A percentile compares a stretch with the other conserved stretches of the same genome.
Conservation (phyloP, 148 eudicot species). For the Euryodendron excelsum region DNA sequence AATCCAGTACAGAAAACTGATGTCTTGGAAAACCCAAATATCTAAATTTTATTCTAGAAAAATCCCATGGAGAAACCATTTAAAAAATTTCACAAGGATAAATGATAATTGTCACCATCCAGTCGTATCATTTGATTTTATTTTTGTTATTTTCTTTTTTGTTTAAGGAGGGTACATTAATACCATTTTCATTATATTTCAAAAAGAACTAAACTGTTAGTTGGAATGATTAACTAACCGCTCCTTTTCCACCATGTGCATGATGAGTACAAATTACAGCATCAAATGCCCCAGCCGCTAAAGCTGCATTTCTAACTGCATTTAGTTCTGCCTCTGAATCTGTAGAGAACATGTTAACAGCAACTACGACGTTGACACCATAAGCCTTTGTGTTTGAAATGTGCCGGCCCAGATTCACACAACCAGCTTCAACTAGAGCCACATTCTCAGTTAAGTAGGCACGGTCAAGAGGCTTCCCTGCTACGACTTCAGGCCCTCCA, state of each 20-base stretch:
- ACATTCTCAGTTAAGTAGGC: constrained; percentile 91
- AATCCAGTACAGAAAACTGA: not conserved
- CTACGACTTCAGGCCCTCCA: constrained; percentile 93
- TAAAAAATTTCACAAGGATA: too few species aligned
- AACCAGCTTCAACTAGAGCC: constrained; percentile 89
- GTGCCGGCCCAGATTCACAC: constrained; percentile 88
- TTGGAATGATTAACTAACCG: constrained; percentile 58
- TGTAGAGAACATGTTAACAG: constrained; percentile 82
- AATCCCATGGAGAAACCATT: too few species aligned
- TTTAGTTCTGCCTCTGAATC: constrained; percentile 86
- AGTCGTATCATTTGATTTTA: not conserved
- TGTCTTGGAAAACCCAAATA: not conserved
- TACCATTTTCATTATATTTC: not conserved
- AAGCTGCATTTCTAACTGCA: constrained; percentile 72
- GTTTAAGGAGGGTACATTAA: not conserved
- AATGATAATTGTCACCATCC: not conserved
- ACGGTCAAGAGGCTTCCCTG: constrained; percentile 89
- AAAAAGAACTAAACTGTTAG: not conserved
- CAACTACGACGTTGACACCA: constrained; percentile 97
- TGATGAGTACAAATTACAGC: constrained; percentile 96
- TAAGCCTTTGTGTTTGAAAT: constrained; percentile 83
- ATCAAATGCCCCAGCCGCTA: constrained; percentile 95
- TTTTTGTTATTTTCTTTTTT: not conserved
- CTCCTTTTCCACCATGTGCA: constrained; percentile 99
- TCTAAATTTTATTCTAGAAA: not conserved